phyloP scores from a whole-genome alignment of 2,329 filamentous ascomycete genomes.

The Botrytis squamosa region DNA sequence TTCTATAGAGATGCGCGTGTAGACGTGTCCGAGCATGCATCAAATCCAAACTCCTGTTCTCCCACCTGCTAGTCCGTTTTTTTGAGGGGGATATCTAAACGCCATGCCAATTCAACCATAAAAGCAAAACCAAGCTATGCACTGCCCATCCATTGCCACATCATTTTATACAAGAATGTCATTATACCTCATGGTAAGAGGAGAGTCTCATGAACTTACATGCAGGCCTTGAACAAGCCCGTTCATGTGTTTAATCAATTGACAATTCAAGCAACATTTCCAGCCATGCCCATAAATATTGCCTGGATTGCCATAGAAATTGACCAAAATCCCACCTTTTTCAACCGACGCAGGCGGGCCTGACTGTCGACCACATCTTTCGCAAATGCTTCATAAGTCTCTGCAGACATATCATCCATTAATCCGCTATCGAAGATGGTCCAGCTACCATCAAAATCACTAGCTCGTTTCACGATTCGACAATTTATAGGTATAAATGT shows the following conservation, averaged over 20 bases:
- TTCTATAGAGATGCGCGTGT: neutral
- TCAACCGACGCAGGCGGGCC: conserved; percentile 79
- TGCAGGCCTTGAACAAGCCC: neutral
- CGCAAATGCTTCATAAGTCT: conserved; percentile 93
- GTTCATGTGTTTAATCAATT: neutral
- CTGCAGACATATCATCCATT: conserved; percentile 89
- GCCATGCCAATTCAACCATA: conserved; percentile 6
- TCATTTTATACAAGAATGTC: conserved; percentile 1
- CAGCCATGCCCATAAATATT: conserved; percentile 91
- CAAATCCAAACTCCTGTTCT: conserved; percentile 6
- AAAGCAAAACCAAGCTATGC: neutral
- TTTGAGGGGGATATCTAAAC: conserved; percentile 17
- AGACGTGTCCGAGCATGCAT: neutral
- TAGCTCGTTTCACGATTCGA: conserved; percentile 83
- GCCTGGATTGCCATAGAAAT: conserved; percentile 89
- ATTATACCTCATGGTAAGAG: neutral
- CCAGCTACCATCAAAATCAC: conserved; percentile 95
- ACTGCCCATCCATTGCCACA: neutral
- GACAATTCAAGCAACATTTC: conserved; percentile 60
- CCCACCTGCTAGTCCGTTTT: conserved; percentile 6
- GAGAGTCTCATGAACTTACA: conserved; percentile 3
- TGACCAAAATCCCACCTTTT: conserved; percentile 96
- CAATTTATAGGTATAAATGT: conserved; percentile 96
- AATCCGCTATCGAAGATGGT: conserved; percentile 89
- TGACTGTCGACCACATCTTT: conserved; percentile 87